Base-by-base conservation (phyloP, 768 basidiomycete species). In the Lactarius akahatsu region DNA sequence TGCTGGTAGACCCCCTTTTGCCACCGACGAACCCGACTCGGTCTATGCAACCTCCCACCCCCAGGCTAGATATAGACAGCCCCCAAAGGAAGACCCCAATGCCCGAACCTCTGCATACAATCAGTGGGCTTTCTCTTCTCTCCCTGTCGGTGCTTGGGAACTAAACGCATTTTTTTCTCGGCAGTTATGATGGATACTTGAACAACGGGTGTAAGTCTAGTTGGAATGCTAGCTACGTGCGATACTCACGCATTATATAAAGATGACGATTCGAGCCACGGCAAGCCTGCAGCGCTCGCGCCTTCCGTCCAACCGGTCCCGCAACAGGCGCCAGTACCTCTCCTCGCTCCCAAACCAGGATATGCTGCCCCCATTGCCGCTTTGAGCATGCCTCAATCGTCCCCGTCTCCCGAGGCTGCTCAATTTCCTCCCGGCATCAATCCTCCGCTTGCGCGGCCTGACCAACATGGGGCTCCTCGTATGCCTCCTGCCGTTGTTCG, bases 271-370 rank as follows among this genome's bases (percentile, higher is more conserved):
- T 79, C 80, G 40, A 79, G 81, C 60, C 74, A 75, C 61, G 65
- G 41, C 60, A 68, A 71, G 70, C 54, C 63, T 50, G 66, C 72
- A 52, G 61, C 66, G 69, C 65, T 36, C 32, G 45, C 55, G 28
- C 58, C 45, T 20, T 34, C 54, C 23, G 50, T 45, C 52, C 58
- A 54, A 64, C 66, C 52, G 43, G 63, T 28, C 40, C 68, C 36
- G 18, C 69, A 38, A 23, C 67, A 68, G n/a, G 59, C 71, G 60
- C 68, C 69, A 54, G 73, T 80, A 56, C 79, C 82, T 10, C 84
- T 91, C 68, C 88, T 85, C 4, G 86, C 89, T 3, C 90, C 90
- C 30, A 82, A 82, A 43, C 90, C 90, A 4, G 90, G 90, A 7
- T 92, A 92, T 70, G 84, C 88, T 36, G 85, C 88, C 3, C 87